Conservation (phyloP, 202 grass and related monocot species). For the Panicum hallii region DNA sequence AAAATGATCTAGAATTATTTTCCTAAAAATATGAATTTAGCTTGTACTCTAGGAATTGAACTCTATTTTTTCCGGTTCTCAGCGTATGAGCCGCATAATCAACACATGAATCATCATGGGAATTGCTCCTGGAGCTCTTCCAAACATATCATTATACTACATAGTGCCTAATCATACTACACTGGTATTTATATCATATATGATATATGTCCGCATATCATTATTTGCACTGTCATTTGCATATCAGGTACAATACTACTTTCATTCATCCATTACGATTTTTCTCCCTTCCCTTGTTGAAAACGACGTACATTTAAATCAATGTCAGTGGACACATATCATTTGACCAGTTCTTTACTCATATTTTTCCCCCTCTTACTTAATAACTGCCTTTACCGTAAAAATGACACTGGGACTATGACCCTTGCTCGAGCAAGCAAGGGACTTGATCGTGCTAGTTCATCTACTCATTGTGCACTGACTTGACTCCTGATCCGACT, state of each 20-base stretch:
- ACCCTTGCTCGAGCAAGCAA: not conserved
- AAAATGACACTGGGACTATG: not conserved
- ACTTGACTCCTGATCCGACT: slow-evolving; percentile 35
- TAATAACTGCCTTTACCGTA: not conserved
- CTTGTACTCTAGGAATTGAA: no score
- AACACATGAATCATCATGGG: no score
- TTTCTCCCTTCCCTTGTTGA: not conserved
- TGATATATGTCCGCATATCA: not conserved
- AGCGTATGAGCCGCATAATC: no score
- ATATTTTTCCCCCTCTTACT: not conserved
- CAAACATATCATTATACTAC: no score
- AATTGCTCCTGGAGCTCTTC: no score
- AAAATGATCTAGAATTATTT: no score
- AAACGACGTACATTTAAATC: not conserved
- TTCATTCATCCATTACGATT: no score
- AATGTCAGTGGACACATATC: not conserved
- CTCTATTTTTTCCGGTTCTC: no score
- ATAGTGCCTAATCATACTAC: no score
- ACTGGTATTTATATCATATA: no score
- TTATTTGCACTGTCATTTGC: not conserved
- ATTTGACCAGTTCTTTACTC: not conserved
- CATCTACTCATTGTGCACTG: slow-evolving; percentile 39
- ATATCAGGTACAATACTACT: no score
- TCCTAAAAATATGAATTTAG: no score
- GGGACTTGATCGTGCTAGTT: not conserved